These are phyloP conservation scores for Cudoniella acicularis DNA, from an alignment of 495 filamentous ascomycete genomes.

Conservation along the genomic window DNA sequence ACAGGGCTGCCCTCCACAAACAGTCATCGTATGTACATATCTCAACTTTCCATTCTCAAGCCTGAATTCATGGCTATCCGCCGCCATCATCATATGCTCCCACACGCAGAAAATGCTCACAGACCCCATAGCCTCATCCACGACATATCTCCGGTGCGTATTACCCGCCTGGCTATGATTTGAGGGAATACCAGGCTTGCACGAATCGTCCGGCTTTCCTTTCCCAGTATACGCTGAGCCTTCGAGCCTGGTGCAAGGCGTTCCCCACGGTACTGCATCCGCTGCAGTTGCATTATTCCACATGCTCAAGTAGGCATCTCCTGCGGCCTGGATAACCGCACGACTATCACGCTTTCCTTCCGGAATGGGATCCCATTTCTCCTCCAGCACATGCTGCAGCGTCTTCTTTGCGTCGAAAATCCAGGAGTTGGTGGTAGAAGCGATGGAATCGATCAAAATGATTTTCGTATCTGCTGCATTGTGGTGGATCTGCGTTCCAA, in stretches of 20 bases:
- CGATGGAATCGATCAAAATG: slow-evolving; percentile 39
- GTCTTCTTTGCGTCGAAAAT: slow-evolving; percentile 50
- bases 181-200: slow-evolving; percentile 17
- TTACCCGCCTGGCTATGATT: slow-evolving; percentile 10
- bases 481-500: slow-evolving; percentile 44
- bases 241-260: slow-evolving; percentile 23
- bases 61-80: slow-evolving; percentile 27
- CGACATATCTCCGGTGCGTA: slow-evolving; percentile 26
- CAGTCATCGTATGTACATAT: slow-evolving; percentile 28
- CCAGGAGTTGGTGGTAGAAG: slow-evolving; percentile 42
- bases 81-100: slow-evolving; percentile 13
- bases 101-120: slow-evolving; percentile 26
- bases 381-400: slow-evolving; percentile 33
- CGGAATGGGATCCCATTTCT: slow-evolving; percentile 8
- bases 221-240: slow-evolving; percentile 14
- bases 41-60: slow-evolving; percentile 24
- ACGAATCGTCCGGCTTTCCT: slow-evolving; percentile 11
- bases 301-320: slow-evolving; percentile 26
- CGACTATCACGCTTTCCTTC: background rate
- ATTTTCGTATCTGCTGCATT: slow-evolving; percentile 22
- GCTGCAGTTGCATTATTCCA: slow-evolving; percentile 22
- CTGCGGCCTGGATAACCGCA: slow-evolving; percentile 3
- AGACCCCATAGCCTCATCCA: slow-evolving; percentile 25
- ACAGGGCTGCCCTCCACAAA: background rate
- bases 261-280: slow-evolving; percentile 22